Evolutionary conservation across 305 asterid species (phyloP).

Genomic region (Plantago lanceolata): DNA sequence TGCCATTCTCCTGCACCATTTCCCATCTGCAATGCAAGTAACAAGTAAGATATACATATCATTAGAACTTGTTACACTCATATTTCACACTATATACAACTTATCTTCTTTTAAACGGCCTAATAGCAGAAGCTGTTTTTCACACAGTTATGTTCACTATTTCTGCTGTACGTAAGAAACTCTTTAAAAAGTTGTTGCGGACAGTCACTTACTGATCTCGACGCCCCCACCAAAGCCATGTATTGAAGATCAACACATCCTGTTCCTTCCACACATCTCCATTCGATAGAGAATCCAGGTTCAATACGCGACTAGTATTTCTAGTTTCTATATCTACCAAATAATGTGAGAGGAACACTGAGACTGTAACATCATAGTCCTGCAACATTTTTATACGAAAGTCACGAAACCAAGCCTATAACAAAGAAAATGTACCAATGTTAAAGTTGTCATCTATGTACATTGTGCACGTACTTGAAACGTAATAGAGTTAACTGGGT

Average conservation of each 20-base stretch:
- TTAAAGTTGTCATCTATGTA: not conserved
- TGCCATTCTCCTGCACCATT: conserved; percentile 49
- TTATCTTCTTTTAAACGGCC: too few relatives aligned
- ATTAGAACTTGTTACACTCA: not conserved
- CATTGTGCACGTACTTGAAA: not conserved
- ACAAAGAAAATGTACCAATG: not conserved
- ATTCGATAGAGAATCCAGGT: conserved; percentile 1
- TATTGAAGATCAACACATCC: conserved; percentile 10
- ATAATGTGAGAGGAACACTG: conserved; percentile 9
- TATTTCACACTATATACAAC: too few relatives aligned
- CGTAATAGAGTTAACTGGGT: not conserved
- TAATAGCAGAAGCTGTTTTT: too few relatives aligned
- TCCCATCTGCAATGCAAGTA: conserved; percentile 42
- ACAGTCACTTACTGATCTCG: not conserved
- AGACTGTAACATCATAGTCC: conserved; percentile 10
- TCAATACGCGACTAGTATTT: not conserved
- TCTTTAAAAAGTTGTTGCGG: not conserved
- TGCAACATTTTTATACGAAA: not conserved
- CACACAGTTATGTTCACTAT: too few relatives aligned
- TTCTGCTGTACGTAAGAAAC: too few relatives aligned
- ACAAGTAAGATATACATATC: not conserved
- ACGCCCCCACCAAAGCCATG: conserved; percentile 17
- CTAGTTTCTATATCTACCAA: conserved; percentile 7
- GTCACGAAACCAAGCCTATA: not conserved
- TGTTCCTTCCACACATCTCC: conserved; percentile 9